Evolutionary conservation across 2,329 filamentous ascomycete species (phyloP).

Genomic region (Diaporthe velutina): DNA sequence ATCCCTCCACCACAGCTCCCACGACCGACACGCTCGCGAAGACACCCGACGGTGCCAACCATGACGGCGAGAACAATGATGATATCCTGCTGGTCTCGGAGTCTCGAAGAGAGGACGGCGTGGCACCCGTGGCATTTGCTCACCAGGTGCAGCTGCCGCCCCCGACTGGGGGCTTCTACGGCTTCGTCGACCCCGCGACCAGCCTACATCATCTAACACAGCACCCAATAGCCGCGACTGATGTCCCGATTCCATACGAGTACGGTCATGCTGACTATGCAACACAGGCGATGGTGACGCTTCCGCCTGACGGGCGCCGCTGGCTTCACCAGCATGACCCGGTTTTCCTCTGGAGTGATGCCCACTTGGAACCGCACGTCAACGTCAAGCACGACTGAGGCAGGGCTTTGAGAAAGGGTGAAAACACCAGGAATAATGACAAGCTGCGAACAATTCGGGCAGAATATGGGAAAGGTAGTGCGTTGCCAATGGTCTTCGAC

Average conservation of each 20-base stretch:
- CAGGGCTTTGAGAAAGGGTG: neutral
- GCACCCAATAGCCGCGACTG: neutral
- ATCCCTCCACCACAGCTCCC: neutral
- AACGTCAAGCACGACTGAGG: constrained; percentile 9
- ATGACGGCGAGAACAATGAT: constrained; percentile 20
- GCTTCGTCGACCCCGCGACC: constrained; percentile 30
- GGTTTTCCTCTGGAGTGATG: constrained; percentile 32
- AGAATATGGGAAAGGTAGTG: neutral
- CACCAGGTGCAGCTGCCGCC: constrained; percentile 33
- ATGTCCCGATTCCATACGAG: constrained; percentile 17
- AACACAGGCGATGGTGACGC: constrained; percentile 27
- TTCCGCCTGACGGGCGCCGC: constrained; percentile 27
- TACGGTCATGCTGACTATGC: constrained; percentile 35
- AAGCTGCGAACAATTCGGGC: neutral
- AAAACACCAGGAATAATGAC: neutral
- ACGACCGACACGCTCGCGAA: constrained; percentile 5
- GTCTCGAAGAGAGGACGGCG: neutral
- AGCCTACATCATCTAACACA: constrained; percentile 22
- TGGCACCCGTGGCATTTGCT: constrained; percentile 11
- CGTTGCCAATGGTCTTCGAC: neutral
- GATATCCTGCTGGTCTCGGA: constrained; percentile 30
- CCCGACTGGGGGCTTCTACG: constrained; percentile 29
- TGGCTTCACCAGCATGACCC: constrained; percentile 36
- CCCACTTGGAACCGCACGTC: constrained; percentile 15
- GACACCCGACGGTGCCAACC: neutral